Conservation (phyloP, 495 filamentous ascomycete species). For the Astrocystis sublimbata region DNA sequence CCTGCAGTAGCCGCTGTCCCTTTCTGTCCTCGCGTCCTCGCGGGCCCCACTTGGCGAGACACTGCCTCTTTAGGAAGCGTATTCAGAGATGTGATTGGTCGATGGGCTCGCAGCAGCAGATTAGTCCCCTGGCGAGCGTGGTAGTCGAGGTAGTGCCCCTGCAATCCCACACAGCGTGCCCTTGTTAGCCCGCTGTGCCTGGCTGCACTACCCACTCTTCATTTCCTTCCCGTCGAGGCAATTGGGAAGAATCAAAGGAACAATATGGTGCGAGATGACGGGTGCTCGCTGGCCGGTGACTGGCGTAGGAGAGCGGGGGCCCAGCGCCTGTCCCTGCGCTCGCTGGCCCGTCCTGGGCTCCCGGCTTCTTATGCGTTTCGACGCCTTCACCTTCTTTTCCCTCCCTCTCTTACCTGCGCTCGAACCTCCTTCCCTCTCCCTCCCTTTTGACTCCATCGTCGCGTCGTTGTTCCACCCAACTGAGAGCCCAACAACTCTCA, state of each 20-base stretch:
- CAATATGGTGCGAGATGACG: too few relatives aligned
- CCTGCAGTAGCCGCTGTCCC: constrained; percentile 9
- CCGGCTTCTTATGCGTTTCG: constrained; percentile 10
- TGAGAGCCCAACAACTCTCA: constrained; percentile 55
- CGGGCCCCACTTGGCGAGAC: constrained; percentile 5
- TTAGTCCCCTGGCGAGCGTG: constrained; percentile 10
- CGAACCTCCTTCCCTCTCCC: constrained; percentile 46
- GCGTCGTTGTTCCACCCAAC: constrained; percentile 45
- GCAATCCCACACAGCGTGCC: too few relatives aligned
- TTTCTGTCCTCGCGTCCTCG: not conserved
- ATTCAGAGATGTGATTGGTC: not conserved
- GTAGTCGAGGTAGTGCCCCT: too few relatives aligned
- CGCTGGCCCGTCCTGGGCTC: constrained; percentile 14
- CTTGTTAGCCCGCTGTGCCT: constrained; percentile 10
- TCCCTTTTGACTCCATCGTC: constrained; percentile 30
- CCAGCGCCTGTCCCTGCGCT: not conserved
- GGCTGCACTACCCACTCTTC: constrained; percentile 13
- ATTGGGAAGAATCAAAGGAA: not conserved
- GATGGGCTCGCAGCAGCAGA: not conserved
- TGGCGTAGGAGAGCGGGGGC: not conserved
- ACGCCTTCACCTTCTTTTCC: constrained; percentile 23
- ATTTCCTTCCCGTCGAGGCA: constrained; percentile 12
- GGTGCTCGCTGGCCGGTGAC: constrained; percentile 10
- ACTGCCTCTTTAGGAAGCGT: constrained; percentile 2
- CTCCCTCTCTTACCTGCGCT: constrained; percentile 33